These are phyloP conservation scores for slime mould (Dictyostelium discoideum) DNA, from an alignment of 78 protist species.

Conservation along the genomic window dicty_2.7 NC_007090.3:28501-29000, in stretches of 20 bases:
- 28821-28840: not conserved
- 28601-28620: too few species aligned
- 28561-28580: not conserved
- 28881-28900: not conserved
- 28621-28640: constrained; percentile 14
- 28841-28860: not conserved
- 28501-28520: not conserved
- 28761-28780: constrained; percentile 1
- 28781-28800: constrained; percentile 31
- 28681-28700: constrained; percentile 33
- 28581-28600: not conserved
- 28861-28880: not conserved
- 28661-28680: constrained; percentile 20
- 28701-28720: not conserved
- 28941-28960: constrained; percentile 2
- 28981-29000: not conserved
- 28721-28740: constrained; percentile 6
- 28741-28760: not conserved
- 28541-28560: not conserved
- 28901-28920: not conserved
- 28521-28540: not conserved
- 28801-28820: not conserved
- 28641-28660: constrained; percentile 16
- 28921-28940: not conserved
- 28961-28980: not conserved